Conservation (phyloP, 2,329 filamentous ascomycete genomes). For the Neocatenulostroma microsporum region DNA sequence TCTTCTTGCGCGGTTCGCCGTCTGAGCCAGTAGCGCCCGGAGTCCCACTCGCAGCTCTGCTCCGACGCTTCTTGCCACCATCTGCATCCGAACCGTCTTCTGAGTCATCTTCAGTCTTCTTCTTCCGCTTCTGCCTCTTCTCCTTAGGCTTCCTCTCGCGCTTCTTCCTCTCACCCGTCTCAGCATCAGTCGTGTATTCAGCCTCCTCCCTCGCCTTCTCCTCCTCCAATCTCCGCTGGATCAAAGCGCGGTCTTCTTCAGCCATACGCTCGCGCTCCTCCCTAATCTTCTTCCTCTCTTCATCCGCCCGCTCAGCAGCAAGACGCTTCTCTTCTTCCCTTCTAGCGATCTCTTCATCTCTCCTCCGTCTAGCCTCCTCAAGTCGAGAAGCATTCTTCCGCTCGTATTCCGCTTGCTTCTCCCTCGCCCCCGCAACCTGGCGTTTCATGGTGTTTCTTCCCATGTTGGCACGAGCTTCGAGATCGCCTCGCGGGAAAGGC, state of each 20-base stretch:
- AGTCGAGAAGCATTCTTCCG: conserved; percentile 86
- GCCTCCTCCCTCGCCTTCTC: conserved; percentile 58
- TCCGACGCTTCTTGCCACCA: conserved; percentile 34
- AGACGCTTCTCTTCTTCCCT: conserved; percentile 69
- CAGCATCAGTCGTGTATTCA: conserved; percentile 71
- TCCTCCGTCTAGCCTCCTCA: conserved; percentile 66
- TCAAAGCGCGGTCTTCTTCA: conserved; percentile 63
- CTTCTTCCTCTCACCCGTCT: conserved; percentile 74
- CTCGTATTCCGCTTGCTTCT: conserved; percentile 84
- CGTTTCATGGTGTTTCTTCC: conserved; percentile 88
- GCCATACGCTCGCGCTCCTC: conserved; percentile 77
- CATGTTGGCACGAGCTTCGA: conserved; percentile 96
- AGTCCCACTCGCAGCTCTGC: conserved; percentile 26
- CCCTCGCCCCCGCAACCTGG: conserved; percentile 77
- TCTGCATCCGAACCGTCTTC: conserved; percentile 43
- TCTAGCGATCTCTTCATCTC: conserved; percentile 69
- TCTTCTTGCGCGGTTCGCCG: conserved; percentile 51
- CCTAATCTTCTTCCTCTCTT: conserved; percentile 71
- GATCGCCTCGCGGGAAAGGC: conserved; percentile 81
- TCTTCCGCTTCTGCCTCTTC: conserved; percentile 46
- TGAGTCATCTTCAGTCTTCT: conserved; percentile 40
- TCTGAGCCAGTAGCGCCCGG: conserved; percentile 21
- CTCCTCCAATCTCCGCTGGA: conserved; percentile 63
- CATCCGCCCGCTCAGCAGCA: conserved; percentile 60
- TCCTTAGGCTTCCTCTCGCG: conserved; percentile 58